phyloP scores from a whole-genome alignment of 2,329 filamentous ascomycete genomes.

The Cercospora canescens region DNA sequence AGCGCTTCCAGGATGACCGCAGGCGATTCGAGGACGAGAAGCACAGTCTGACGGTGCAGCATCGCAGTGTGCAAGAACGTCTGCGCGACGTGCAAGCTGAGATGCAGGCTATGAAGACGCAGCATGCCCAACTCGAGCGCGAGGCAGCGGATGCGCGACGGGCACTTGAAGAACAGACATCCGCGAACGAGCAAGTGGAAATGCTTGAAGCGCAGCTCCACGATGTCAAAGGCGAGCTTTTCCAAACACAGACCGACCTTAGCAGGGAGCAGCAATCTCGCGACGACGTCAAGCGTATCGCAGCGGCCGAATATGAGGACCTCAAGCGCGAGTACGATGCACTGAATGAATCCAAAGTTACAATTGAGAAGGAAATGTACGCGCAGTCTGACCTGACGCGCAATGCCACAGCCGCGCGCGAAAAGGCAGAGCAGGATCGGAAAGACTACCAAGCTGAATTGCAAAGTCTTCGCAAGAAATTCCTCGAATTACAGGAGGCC shows the following conservation, averaged over 20 bases:
- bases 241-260: slow-evolving; percentile 81
- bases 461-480: slow-evolving; percentile 76
- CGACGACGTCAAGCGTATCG: slow-evolving; percentile 87
- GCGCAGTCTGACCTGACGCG: slow-evolving; percentile 89
- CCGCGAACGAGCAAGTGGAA: slow-evolving; percentile 85
- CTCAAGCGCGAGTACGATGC: slow-evolving; percentile 82
- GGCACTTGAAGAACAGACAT: slow-evolving; percentile 82
- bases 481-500: slow-evolving; percentile 81
- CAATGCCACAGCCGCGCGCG: slow-evolving; percentile 77
- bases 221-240: slow-evolving; percentile 82
- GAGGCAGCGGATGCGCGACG: slow-evolving; percentile 87
- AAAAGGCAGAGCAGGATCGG: slow-evolving; percentile 79
- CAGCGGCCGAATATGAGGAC: slow-evolving; percentile 81
- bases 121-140: slow-evolving; percentile 79
- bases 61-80: slow-evolving; percentile 73
- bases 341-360: slow-evolving; percentile 92
- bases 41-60: slow-evolving; percentile 68
- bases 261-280: slow-evolving; percentile 90
- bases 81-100: slow-evolving; percentile 86
- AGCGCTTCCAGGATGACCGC: slow-evolving; percentile 78
- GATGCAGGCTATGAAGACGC: slow-evolving; percentile 79
- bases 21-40: slow-evolving; percentile 78
- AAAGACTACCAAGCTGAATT: slow-evolving; percentile 88
- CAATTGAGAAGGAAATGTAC: slow-evolving; percentile 96
- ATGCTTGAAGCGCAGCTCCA: slow-evolving; percentile 85